Evolutionary conservation across 2,329 filamentous ascomycete species (phyloP).

Genomic region (Ceratocystis papillata): DNA sequence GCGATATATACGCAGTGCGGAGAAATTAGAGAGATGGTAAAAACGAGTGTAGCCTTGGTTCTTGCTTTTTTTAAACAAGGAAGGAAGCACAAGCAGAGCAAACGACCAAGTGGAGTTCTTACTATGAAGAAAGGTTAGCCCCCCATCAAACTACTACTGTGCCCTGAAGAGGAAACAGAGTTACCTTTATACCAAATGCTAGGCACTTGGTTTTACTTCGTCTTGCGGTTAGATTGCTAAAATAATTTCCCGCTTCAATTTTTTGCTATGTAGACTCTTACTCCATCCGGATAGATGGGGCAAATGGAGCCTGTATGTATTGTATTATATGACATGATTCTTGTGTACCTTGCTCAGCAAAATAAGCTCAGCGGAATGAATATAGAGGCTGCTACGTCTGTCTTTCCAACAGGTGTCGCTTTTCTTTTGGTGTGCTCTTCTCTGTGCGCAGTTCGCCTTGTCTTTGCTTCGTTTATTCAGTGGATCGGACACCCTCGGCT

Average conservation of each 20-base stretch:
- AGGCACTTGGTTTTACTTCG: neutral
- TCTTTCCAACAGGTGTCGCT: neutral
- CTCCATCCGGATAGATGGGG: neutral
- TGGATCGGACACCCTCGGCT: neutral
- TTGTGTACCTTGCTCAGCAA: neutral
- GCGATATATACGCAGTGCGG: neutral
- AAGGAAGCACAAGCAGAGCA: slow-evolving; percentile 14
- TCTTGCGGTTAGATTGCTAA: neutral
- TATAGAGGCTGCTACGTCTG: neutral
- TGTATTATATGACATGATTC: neutral
- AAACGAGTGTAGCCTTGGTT: neutral
- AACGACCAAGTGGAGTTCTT: neutral
- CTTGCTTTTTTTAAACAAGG: slow-evolving; percentile 25
- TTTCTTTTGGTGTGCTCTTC: neutral
- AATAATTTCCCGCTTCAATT: neutral
- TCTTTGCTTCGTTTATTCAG: neutral
- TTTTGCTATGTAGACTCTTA: neutral
- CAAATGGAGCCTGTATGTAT: neutral
- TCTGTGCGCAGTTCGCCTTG: neutral
- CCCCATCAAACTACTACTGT: neutral
- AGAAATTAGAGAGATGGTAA: too few species aligned
- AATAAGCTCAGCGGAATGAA: neutral
- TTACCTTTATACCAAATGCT: slow-evolving; percentile 1
- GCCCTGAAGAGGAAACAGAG: neutral
- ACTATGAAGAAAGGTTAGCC: neutral